Evolutionary conservation across 2,329 filamentous ascomycete genomes (phyloP).

Genomic region (Seiridium cupressi): DNA sequence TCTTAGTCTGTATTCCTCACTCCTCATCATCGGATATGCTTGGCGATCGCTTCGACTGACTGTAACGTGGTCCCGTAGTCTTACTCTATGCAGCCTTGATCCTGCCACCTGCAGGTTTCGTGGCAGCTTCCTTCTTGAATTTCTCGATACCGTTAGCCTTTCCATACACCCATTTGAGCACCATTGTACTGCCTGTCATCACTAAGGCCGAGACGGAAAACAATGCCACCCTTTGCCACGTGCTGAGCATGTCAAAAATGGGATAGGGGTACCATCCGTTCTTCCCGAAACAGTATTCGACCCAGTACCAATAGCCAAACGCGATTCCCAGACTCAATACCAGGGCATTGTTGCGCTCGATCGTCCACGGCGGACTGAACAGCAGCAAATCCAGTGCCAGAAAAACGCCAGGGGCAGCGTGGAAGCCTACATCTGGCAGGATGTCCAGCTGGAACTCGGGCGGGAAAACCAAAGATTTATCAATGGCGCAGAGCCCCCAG

Average conservation of each 20-base stretch:
- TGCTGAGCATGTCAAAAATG: slow-evolving; percentile 69
- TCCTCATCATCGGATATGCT: no score
- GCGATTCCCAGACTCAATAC: slow-evolving; percentile 57
- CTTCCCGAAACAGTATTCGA: slow-evolving; percentile 66
- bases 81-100: neutral
- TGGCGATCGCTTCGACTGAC: no score
- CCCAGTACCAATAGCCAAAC: slow-evolving; percentile 73
- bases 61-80: no score
- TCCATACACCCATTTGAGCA: slow-evolving; percentile 69
- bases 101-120: neutral
- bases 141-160: slow-evolving; percentile 58
- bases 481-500: slow-evolving; percentile 64
- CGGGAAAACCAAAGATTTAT: slow-evolving; percentile 50
- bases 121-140: slow-evolving; percentile 32
- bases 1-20: no score
- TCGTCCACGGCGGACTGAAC: slow-evolving; percentile 71
- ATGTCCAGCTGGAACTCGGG: slow-evolving; percentile 55
- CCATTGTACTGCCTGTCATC: slow-evolving; percentile 69
- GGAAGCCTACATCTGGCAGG: slow-evolving; percentile 61
- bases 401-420: slow-evolving; percentile 64
- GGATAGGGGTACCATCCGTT: slow-evolving; percentile 86
- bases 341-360: slow-evolving; percentile 58
- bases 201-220: slow-evolving; percentile 68
- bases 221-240: slow-evolving; percentile 62
- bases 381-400: slow-evolving; percentile 65